Percentiles rank a stretch among this genome's conserved stretches.
Evolutionary conservation across 2,329 filamentous ascomycete genomes (phyloP).

Genomic region (Aureobasidium sp.): DNA sequence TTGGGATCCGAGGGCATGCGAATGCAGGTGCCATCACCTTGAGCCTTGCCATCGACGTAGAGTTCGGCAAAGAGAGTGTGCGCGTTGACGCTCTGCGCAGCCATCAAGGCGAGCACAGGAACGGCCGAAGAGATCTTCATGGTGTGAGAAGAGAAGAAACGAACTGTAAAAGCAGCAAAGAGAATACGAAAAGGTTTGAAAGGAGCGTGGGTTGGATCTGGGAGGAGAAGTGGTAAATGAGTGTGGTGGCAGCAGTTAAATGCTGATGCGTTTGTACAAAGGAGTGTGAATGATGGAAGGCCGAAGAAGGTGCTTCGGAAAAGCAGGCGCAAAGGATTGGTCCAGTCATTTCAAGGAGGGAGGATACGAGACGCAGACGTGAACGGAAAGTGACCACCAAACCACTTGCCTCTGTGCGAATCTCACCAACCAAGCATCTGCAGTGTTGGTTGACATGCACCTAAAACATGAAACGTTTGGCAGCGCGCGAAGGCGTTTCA

Average conservation of each 20-base stretch:
- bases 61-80: slow-evolving; percentile 59
- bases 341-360: not conserved
- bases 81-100: slow-evolving; percentile 14
- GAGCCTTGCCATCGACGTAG: slow-evolving; percentile 51
- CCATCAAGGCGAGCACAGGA: slow-evolving; percentile 15
- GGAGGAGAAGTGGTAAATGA: not conserved
- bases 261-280: slow-evolving; percentile 2
- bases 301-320: not conserved
- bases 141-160: not conserved
- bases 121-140: slow-evolving; percentile 15
- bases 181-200: not conserved
- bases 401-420: not conserved
- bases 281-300: slow-evolving; percentile 5
- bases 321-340: not conserved
- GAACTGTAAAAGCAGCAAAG: not conserved
- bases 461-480: slow-evolving; percentile 6
- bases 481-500: slow-evolving; percentile 5
- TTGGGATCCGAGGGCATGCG: slow-evolving; percentile 51
- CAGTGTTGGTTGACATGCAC: slow-evolving; percentile 8
- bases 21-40: slow-evolving; percentile 61
- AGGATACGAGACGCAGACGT: not conserved
- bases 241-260: slow-evolving; percentile 2
- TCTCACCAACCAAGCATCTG: not conserved
- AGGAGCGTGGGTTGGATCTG: slow-evolving; percentile 1
- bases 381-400: not conserved